Conservation (phyloP, 2,329 filamentous ascomycete genomes). For the Fusarium fracticaudum region DNA sequence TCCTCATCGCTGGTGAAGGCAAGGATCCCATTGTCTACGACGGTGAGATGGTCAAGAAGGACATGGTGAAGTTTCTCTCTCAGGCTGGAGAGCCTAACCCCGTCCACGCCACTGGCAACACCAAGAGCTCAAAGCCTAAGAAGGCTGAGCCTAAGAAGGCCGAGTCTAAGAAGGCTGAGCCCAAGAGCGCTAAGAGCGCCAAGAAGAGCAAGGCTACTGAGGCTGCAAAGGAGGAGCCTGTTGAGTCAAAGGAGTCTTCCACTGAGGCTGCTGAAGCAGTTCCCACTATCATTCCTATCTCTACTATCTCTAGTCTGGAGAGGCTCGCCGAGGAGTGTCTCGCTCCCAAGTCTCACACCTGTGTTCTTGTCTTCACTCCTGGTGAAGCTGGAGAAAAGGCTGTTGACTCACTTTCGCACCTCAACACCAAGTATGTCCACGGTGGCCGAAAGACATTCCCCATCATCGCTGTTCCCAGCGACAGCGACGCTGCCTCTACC, state of each 20-base stretch:
- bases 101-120: constrained; percentile 59
- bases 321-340: constrained; percentile 78
- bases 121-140: constrained; percentile 53
- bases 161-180: constrained; percentile 47
- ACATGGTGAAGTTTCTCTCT: constrained; percentile 83
- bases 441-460: constrained; percentile 79
- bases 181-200: constrained; percentile 47
- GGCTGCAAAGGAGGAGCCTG: constrained; percentile 45
- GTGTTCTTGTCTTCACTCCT: constrained; percentile 79
- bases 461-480: constrained; percentile 77
- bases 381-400: constrained; percentile 63
- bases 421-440: constrained; percentile 78
- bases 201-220: constrained; percentile 45
- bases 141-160: constrained; percentile 51
- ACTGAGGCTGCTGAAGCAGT: constrained; percentile 42
- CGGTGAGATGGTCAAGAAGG: constrained; percentile 86
- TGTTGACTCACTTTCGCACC: constrained; percentile 72
- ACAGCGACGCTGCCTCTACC: constrained; percentile 55
- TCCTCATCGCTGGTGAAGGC: constrained; percentile 79
- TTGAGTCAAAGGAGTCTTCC: constrained; percentile 36
- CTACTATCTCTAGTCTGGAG: constrained; percentile 69
- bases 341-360: constrained; percentile 79
- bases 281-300: constrained; percentile 67
- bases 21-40: constrained; percentile 77
- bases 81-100: constrained; percentile 83